phyloP scores from a whole-genome alignment of 2,329 filamentous ascomycete species.

The Aspergillus ochraceus region DNA sequence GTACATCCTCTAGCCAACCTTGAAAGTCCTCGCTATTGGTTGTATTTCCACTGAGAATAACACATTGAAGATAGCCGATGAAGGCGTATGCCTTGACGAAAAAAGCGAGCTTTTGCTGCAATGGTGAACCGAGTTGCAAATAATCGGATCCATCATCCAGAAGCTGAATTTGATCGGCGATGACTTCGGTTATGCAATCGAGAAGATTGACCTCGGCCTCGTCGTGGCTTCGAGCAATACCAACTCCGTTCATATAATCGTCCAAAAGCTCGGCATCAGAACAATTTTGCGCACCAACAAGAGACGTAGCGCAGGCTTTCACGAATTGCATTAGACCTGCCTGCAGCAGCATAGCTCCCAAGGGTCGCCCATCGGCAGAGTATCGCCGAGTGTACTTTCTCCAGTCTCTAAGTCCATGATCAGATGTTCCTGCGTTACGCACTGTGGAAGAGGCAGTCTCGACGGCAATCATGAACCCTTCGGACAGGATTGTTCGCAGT shows the following conservation, averaged over 20 bases:
- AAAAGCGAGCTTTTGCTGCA: conserved; percentile 83
- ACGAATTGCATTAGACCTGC: conserved; percentile 84
- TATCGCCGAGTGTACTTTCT: conserved; percentile 83
- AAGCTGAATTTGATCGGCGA: conserved; percentile 78
- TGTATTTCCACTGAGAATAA: conserved; percentile 75
- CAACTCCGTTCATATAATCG: conserved; percentile 63
- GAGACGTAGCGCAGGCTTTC: conserved; percentile 72
- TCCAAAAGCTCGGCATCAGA: conserved; percentile 69
- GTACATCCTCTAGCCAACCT: conserved; percentile 79
- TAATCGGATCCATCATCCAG: conserved; percentile 91
- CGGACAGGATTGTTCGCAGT: conserved; percentile 73
- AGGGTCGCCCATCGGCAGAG: conserved; percentile 71
- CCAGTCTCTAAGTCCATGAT: conserved; percentile 76
- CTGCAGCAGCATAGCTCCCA: conserved; percentile 89
- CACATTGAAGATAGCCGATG: conserved; percentile 81
- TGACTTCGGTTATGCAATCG: conserved; percentile 66
- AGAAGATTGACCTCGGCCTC: conserved; percentile 46
- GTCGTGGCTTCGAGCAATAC: conserved; percentile 44
- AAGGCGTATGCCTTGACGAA: conserved; percentile 81
- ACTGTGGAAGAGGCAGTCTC: conserved; percentile 90
- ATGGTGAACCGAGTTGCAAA: conserved; percentile 77
- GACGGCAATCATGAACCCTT: conserved; percentile 79
- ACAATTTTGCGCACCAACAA: conserved; percentile 62
- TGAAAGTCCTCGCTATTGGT: conserved; percentile 78
- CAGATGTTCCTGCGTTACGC: conserved; percentile 70